Percentiles rank a stretch among this genome's conserved stretches.
Evolutionary conservation across 352 stramenopile species (phyloP).

Genomic region (Blastocystis sp.): DNA sequence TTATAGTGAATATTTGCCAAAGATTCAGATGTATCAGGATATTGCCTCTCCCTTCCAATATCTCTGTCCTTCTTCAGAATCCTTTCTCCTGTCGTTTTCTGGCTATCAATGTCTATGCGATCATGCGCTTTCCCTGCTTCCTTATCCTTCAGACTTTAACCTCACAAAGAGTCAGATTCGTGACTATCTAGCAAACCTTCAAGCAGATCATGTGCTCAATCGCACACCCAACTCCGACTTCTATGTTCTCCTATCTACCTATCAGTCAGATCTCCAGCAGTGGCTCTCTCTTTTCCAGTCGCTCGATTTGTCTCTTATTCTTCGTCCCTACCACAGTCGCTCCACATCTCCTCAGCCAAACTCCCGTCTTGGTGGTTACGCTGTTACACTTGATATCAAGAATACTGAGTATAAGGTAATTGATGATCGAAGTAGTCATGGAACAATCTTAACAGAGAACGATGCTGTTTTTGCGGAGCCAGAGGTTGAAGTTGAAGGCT

Average conservation of each 20-base stretch:
- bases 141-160: background rate
- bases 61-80: background rate
- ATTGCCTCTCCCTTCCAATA: background rate
- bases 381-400: conserved; percentile 85
- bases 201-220: background rate
- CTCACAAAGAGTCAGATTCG: background rate
- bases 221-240: background rate
- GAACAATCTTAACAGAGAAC: conserved; percentile 3
- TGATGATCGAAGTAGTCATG: conserved; percentile 71
- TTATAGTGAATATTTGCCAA: conserved; percentile 10
- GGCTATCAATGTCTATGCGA: background rate
- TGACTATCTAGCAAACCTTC: background rate
- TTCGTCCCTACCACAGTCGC: conserved; percentile 1
- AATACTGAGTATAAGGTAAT: conserved; percentile 94
- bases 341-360: background rate
- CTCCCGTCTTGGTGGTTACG: conserved; percentile 81
- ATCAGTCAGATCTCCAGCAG: background rate
- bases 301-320: background rate
- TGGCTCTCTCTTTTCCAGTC: background rate
- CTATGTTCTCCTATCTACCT: background rate
- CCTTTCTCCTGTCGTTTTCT: background rate
- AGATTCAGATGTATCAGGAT: conserved; percentile 27
- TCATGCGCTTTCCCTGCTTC: background rate
- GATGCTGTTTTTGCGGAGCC: conserved; percentile 10
- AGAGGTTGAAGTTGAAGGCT: conserved; percentile 57